Conservation (phyloP, 805 yeast species). For the Myxozyma vanderwaltii region DNA sequence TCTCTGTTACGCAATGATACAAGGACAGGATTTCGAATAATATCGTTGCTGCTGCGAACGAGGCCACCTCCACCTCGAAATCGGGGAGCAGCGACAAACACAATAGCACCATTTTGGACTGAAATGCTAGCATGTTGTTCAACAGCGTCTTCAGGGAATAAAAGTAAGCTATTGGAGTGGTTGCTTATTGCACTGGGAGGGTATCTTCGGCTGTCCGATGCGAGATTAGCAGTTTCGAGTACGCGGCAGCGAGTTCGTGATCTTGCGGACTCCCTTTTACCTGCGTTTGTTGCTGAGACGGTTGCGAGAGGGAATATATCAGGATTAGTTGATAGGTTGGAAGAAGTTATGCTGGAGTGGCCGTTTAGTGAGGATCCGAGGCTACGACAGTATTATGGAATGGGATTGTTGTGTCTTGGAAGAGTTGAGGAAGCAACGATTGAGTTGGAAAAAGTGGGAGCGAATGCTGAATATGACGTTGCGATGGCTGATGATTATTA, state of each 20-base stretch:
- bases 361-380: slow-evolving; percentile 27
- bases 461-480: background rate
- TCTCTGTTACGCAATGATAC: slow-evolving; percentile 21
- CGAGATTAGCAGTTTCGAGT: slow-evolving; percentile 2
- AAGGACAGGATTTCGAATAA: slow-evolving; percentile 6
- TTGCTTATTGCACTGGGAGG: slow-evolving; percentile 19
- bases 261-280: slow-evolving; percentile 6
- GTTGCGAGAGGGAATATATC: slow-evolving; percentile 4
- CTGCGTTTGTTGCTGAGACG: slow-evolving; percentile 7
- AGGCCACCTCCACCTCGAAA: slow-evolving; percentile 7
- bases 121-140: slow-evolving; percentile 10
- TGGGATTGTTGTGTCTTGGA: slow-evolving; percentile 19
- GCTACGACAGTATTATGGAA: slow-evolving; percentile 19
- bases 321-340: slow-evolving; percentile 19
- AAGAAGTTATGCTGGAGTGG: slow-evolving; percentile 27
- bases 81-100: slow-evolving; percentile 4
- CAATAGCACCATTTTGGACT: slow-evolving; percentile 20
- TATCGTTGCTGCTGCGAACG: slow-evolving; percentile 24
- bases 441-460: slow-evolving; percentile 11
- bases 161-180: slow-evolving; percentile 16
- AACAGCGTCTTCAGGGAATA: background rate
- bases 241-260: slow-evolving; percentile 5
- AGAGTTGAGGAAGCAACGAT: slow-evolving; percentile 13
- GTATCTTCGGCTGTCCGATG: slow-evolving; percentile 4
- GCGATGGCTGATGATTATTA: background rate